These are phyloP conservation scores for Botryotinia narcissicola DNA, from an alignment of 2,329 filamentous ascomycete species.

Conservation along the genomic window DNA sequence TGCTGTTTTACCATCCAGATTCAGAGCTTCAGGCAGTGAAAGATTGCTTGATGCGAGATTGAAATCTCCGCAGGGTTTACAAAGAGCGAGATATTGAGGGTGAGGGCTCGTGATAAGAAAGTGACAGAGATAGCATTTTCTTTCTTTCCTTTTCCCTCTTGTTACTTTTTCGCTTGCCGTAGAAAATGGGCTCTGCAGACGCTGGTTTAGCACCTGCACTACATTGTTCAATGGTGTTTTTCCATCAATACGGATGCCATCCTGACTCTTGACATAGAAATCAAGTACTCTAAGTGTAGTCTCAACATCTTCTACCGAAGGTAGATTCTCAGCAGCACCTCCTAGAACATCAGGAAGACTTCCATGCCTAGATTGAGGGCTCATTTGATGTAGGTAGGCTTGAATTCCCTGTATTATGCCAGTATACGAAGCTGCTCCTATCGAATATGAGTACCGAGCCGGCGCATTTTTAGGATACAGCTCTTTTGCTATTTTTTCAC, in stretches of 20 bases:
- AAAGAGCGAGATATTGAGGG: constrained; percentile 24
- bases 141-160: not conserved
- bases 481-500: constrained; percentile 18
- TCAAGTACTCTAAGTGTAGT: constrained; percentile 10
- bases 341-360: constrained; percentile 20
- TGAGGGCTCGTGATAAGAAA: constrained; percentile 12
- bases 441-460: not conserved
- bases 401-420: constrained; percentile 24
- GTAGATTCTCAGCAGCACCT: not conserved
- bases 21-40: constrained; percentile 23
- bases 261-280: not conserved
- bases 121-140: constrained; percentile 7
- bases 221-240: not conserved
- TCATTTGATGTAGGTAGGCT: constrained; percentile 23
- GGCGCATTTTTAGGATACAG: constrained; percentile 23
- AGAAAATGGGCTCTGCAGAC: not conserved
- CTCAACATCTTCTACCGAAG: constrained; percentile 10
- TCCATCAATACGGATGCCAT: not conserved
- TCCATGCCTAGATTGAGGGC: constrained; percentile 6
- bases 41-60: constrained; percentile 25
- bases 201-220: not conserved
- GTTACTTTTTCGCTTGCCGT: not conserved
- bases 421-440: not conserved
- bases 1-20: constrained; percentile 22
- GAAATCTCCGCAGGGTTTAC: constrained; percentile 26